Base-by-base conservation (phyloP, 805 yeast genomes). In the baker's yeast (Saccharomyces cerevisiae) region DNA sequence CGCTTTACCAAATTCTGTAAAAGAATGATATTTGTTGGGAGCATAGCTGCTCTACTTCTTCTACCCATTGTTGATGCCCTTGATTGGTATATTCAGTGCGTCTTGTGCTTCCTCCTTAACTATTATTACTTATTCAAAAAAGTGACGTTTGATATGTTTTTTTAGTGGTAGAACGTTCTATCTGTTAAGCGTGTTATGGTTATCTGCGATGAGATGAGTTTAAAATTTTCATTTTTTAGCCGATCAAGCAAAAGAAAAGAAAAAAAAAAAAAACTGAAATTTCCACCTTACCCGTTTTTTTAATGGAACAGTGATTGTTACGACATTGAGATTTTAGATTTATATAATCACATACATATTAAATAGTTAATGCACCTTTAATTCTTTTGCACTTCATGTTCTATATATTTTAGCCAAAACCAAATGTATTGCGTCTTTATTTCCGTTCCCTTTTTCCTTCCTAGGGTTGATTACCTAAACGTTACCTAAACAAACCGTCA, bases 1-100 rank as follows among this genome's bases (percentile, higher is more conserved):
- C 97, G 79, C 62, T 91, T 85, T 9, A 94, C 96, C 59, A 94
- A 77, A 70, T 94, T 94, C 73, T 94, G 99, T 56, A 94, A 73
- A 58, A 92, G 75, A 41, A 95, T 91, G 67, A 94, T 87, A 71
- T 94, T 94, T 21, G 90, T 87, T 10, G 98, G 98, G 67, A 92
- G 76, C 54, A 91, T 79, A 48, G 97, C 97, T 28, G 96, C 94
- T 79, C 97, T 87, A 73, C 87, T 84, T 70, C 84, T 80, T 71
- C 85, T 88, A 36, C 81, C 96, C 98, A 92, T 92, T 26, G 47
- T 52, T 26, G 22, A 22, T 27, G 17, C n/a, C 21, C 29, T 21
- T 14, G 14, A 4, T 3, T 17, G 24, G 43, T 36, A 9, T 17
- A 6, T 17, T 32, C 43, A 21, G 24, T 36, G 11, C 6, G 6